Conservation (phyloP, 1,284 basidiomycete genomes). For the Lignosus rhinocerotis region DNA sequence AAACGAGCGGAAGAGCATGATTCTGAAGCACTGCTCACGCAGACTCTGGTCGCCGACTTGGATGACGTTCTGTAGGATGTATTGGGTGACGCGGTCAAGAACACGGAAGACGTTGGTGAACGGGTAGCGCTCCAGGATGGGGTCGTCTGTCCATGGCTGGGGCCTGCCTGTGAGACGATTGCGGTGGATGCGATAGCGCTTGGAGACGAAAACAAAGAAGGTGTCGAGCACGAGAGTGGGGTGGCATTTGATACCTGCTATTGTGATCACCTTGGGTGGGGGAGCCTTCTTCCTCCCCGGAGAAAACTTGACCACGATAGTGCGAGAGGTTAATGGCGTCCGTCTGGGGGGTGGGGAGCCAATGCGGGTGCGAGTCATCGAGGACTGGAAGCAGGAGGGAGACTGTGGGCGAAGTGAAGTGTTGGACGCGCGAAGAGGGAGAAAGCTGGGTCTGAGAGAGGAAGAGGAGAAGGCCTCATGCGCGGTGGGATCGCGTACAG, state of each 20-base stretch:
- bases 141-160: conserved; percentile 41
- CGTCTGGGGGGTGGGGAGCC: background rate
- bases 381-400: background rate
- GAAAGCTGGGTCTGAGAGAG: background rate
- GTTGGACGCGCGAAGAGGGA: background rate
- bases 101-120: conserved; percentile 48
- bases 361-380: conserved; percentile 13
- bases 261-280: conserved; percentile 24
- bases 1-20: conserved; percentile 45
- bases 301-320: conserved; percentile 5
- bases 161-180: conserved; percentile 34
- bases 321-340: background rate
- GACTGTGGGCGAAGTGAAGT: background rate
- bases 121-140: conserved; percentile 34
- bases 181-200: conserved; percentile 37
- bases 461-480: background rate
- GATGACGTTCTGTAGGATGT: conserved; percentile 41
- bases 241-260: conserved; percentile 30
- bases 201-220: conserved; percentile 39
- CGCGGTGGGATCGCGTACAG: background rate
- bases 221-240: conserved; percentile 35
- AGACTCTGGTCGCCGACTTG: conserved; percentile 36
- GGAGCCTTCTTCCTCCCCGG: conserved; percentile 5
- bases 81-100: conserved; percentile 44
- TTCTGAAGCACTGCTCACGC: conserved; percentile 42